Evolutionary conservation across 495 filamentous ascomycete genomes (phyloP), one percentile per base, ranked within the genome.

Genomic region (Geoglossum glabrum): DNA sequence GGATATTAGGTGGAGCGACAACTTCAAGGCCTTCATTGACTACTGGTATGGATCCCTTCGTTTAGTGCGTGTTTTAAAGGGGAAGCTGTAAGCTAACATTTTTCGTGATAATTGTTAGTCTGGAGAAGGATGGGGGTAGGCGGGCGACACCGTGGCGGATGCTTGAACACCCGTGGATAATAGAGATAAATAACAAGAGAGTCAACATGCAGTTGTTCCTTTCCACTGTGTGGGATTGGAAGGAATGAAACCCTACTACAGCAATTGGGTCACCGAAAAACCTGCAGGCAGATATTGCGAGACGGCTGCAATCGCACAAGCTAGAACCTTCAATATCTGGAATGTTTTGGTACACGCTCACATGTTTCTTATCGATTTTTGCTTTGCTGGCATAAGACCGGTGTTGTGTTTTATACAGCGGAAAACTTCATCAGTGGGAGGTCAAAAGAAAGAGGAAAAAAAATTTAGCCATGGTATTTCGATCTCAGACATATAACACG

Each of bases 161-260:
- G 90, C 82, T 95, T 61, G 93, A 97, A 62, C 93, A 98, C 74
- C 92, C 92, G 8, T 98, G 92, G 92, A 90, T 98, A 79, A 71
- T 84, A 57, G 92, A 96, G 64, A 96, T 96, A 86, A 83, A 82
- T 62, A 78, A 79, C 56, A 97, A 95, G 76, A 86, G 88, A 66
- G 93, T 97, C 64, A 95, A 96, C 66, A 97, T 98, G 88, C 80
- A 80, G 49, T 81, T 86, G 65, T 98, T 95, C 71, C 74, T 98
- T 57, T 77, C 77, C 55, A 83, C 92, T 62, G 92, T 98, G 34
- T 98, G 92, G 92, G 92, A 86, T 50, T 98, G 92, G 92, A 81
- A 88, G 60, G 70, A 76, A 34, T 77, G 36, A 60, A 25, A 25
- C 0, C 23, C n/a, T n/a, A 30, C 2, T 19, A 9, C 46, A 25